phyloP scores from a whole-genome alignment of 495 filamentous ascomycete species.

The Chaetomidium leptoderma region DNA sequence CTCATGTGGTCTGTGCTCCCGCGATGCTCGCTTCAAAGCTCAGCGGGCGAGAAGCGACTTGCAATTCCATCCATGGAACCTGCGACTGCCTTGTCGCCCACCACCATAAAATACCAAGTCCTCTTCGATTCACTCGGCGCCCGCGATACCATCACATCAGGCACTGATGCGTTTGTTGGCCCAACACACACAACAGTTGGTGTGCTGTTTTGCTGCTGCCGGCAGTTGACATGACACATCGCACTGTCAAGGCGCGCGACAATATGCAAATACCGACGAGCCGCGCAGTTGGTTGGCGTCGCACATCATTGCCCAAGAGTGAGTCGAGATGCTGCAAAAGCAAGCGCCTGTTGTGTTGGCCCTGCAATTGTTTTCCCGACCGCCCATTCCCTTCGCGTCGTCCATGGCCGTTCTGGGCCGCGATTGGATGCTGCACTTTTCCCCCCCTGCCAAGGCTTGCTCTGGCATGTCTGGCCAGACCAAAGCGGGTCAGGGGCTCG shows the following conservation, averaged over 20 bases:
- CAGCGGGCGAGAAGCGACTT: too few species aligned
- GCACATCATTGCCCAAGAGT: neutral
- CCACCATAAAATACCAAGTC: too few species aligned
- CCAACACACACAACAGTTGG: too few species aligned
- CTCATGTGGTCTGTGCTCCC: too few species aligned
- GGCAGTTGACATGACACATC: neutral
- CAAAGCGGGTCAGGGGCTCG: neutral
- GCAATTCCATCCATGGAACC: too few species aligned
- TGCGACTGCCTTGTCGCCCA: too few species aligned
- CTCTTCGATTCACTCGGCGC: too few species aligned
- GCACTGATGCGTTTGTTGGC: too few species aligned
- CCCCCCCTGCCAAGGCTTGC: conserved; percentile 7
- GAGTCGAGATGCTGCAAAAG: neutral
- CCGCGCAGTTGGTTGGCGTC: neutral
- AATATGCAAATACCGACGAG: neutral
- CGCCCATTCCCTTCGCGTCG: neutral
- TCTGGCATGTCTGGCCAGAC: neutral
- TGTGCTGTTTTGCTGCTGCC: neutral
- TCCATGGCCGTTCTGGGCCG: neutral
- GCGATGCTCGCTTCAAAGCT: too few species aligned
- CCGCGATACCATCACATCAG: too few species aligned
- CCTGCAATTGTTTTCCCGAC: neutral
- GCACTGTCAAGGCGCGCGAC: neutral
- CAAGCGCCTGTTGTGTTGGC: neutral
- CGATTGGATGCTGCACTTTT: neutral